Evolutionary conservation across 2,329 filamentous ascomycete species (phyloP), one percentile per base, ranked within the genome.

Genomic region (Fonsecaea erecta): DNA sequence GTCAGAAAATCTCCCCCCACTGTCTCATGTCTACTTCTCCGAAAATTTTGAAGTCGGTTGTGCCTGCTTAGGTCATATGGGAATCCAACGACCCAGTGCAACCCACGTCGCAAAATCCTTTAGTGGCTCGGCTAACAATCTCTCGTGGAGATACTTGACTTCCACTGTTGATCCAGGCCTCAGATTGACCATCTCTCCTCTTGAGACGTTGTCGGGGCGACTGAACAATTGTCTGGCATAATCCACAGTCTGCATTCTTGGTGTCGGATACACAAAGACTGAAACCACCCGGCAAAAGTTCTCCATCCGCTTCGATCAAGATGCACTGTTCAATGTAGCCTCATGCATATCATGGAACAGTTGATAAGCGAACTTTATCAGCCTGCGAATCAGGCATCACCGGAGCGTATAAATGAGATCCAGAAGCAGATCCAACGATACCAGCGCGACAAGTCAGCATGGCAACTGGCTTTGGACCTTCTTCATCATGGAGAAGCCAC

Each of bases 401-500:
- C 69, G 2, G 65, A 67, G 40, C 65, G 59, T 18, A 67, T 72
- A 32, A 55, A 70, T 30, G 63, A 81, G 80, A 86, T 88, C 54
- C 91, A 98, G 75, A 87, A 90, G 63, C 86, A 89, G 14, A 82
- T 99, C 14, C 91, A 95, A 68, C 83, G 84, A 28, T 81, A 97
- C 18, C 95, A 98, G 75, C 87, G 87, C 71, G 91, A 92, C 1
- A 83, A 88, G 1, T 84, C 91, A 73, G 94, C 93, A 61, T 99
- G 95, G 95, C 84, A 90, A 62, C 84, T 97, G 52, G 93, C 92
- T 21, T 88, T 94, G 73, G 86, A 87, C 58, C 82, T 98, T 14
- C 81, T 97, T 11, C 81, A 81, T 57, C 87, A 86, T 66, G 80
- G 85, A 24, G 88, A 91, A 70, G 85, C 90, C 66, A 89, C 93